phyloP scores from a whole-genome alignment of 176 grass and related monocot species.

The Leersia perrieri region DNA sequence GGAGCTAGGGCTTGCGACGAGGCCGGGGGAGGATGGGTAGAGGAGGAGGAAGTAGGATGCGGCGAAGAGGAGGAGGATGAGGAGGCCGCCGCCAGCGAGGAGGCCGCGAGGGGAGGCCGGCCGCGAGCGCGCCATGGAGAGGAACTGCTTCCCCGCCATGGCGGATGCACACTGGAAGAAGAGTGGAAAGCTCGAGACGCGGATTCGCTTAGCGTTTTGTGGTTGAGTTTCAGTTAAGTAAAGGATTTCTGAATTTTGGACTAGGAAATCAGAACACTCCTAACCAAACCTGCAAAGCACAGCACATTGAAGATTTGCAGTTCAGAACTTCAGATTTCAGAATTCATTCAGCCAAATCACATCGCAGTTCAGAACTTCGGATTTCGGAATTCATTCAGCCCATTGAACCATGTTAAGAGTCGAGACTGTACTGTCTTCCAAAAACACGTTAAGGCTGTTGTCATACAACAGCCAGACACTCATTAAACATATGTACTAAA shows the following conservation, averaged over 20 bases:
- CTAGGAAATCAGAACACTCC: too few species aligned
- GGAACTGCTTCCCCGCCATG: constrained; percentile 85
- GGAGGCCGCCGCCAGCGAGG: constrained; percentile 34
- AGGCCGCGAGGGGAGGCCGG: constrained; percentile 44
- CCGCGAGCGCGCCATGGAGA: constrained; percentile 46
- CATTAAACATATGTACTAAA: not conserved
- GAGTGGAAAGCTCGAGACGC: not conserved
- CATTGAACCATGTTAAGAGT: too few species aligned
- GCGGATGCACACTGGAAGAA: not conserved
- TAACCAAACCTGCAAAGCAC: too few species aligned
- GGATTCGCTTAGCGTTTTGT: not conserved
- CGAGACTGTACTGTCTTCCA: too few species aligned
- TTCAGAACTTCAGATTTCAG: not conserved
- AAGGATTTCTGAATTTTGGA: not conserved
- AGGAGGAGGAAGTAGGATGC: constrained; percentile 45
- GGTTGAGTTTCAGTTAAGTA: not conserved
- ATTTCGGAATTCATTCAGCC: too few species aligned
- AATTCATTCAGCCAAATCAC: not conserved
- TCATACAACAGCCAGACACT: not conserved
- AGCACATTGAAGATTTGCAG: not conserved
- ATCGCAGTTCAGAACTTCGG: too few species aligned
- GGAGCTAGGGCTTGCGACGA: constrained; percentile 24
- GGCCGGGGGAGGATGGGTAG: constrained; percentile 30
- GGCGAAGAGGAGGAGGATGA: constrained; percentile 33
- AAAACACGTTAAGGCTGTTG: not conserved